Evolutionary conservation across 2,329 filamentous ascomycete genomes (phyloP), one percentile per base, ranked within the genome.

Genomic region (Macrophomina pseudophaseolina): DNA sequence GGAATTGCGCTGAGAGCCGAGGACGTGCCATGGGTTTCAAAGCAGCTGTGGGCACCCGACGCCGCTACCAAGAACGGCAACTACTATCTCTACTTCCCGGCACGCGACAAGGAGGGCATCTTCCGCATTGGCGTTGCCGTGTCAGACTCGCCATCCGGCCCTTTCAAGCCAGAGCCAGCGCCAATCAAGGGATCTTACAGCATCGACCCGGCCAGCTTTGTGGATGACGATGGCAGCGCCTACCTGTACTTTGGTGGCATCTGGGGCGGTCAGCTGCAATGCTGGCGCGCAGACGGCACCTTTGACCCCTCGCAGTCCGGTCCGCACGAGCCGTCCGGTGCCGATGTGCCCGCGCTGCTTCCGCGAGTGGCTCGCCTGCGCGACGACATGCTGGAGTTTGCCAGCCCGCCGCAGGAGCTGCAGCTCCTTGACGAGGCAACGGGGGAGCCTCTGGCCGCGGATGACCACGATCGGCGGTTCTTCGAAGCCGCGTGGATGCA

Each of bases 401-500:
- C 79, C 2, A 73, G 76, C 1, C 79, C 82, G 1, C 85, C 90
- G 2, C 80, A 82, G 5, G 88, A 92, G 70, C 77, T 92, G 1
- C 77, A 82, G 23, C 90, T 94, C 71, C 80, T 91, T 6, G 90
- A 87, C 51, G 86, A 11, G 4, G 23, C 89, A 71, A 85, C 84
- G 4, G 86, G 87, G 5, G 75, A 85, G 73, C 87, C 84, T 0
- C 80, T 93, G 59, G 73, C 79, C 1, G 88, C 88, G 9, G 85
- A 89, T 71, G 90, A 93, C 76, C 91, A 93, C 74, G 89, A 90
- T 68, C 79, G 89, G 16, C 84, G 91, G 7, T 94, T 94, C 83
- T 93, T 94, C 75, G 91, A 94, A 79, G 91, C 90, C 0, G 88
- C 91, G 2, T 93, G 91, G 91, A 82, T 92, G 83, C 91, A 93